A percentile compares a stretch with the other conserved stretches of the same genome.
phyloP scores from a whole-genome alignment of 1,284 basidiomycete genomes.

The Thecaphora thlaspeos region DNA sequence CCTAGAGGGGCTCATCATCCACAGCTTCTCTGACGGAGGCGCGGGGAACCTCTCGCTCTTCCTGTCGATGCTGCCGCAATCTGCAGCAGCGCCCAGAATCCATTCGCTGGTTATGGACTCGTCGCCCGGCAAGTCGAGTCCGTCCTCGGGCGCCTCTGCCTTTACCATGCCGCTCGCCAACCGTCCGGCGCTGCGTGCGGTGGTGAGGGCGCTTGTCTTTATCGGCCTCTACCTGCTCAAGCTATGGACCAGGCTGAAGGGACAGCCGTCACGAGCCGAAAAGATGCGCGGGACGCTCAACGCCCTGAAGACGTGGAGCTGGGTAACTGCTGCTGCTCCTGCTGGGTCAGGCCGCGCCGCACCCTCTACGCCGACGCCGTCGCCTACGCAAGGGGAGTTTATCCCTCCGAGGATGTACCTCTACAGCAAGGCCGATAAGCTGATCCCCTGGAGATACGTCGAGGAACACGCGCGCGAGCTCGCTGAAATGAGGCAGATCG shows the following conservation, averaged over 20 bases:
- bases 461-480: slow-evolving; percentile 41
- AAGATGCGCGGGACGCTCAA: slow-evolving; percentile 35
- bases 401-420: slow-evolving; percentile 44
- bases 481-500: slow-evolving; percentile 5
- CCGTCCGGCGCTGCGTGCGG: slow-evolving; percentile 19
- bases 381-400: too few relatives aligned
- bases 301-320: slow-evolving; percentile 30
- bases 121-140: slow-evolving; percentile 37
- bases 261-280: slow-evolving; percentile 22
- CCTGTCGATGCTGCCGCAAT: slow-evolving; percentile 10
- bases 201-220: slow-evolving; percentile 23
- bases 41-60: slow-evolving; percentile 34
- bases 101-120: slow-evolving; percentile 41
- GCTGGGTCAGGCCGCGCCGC: not conserved
- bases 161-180: slow-evolving; percentile 44
- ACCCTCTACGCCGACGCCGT: too few relatives aligned
- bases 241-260: slow-evolving; percentile 21
- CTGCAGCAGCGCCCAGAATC: slow-evolving; percentile 6
- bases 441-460: slow-evolving; percentile 40
- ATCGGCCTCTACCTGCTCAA: slow-evolving; percentile 24
- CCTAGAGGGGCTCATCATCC: slow-evolving; percentile 15
- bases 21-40: slow-evolving; percentile 48
- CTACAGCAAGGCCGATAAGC: slow-evolving; percentile 41
- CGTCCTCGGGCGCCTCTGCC: slow-evolving; percentile 28
- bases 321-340: slow-evolving; percentile 10